Conservation (phyloP, 31 red algal species). For the Asparagopsis taxiformis region DNA sequence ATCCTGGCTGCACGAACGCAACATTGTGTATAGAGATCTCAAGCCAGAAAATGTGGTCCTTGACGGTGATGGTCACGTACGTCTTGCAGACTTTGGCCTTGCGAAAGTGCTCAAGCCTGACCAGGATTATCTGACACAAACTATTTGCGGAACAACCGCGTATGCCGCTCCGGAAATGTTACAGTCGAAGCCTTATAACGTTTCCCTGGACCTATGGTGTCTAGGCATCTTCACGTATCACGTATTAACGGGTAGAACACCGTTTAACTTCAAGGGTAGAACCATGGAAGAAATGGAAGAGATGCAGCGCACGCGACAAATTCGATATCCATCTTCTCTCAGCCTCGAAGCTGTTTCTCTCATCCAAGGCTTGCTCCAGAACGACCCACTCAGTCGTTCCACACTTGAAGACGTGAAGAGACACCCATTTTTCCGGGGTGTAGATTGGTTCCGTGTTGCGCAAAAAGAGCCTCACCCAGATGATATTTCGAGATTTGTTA, state of each 20-base stretch:
- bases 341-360: conserved; percentile 72
- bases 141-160: conserved; percentile 75
- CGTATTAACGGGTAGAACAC: conserved; percentile 59
- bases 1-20: conserved; percentile 62
- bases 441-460: conserved; percentile 69
- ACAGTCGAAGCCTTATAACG: conserved; percentile 46
- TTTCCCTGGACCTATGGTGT: conserved; percentile 65
- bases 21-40: conserved; percentile 85
- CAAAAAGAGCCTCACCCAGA: conserved; percentile 42
- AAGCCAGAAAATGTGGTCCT: conserved; percentile 96
- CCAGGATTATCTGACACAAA: conserved; percentile 64
- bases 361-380: conserved; percentile 71
- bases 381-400: conserved; percentile 52
- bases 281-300: conserved; percentile 69
- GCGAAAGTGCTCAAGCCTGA: conserved; percentile 66
- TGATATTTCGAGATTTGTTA: conserved; percentile 36
- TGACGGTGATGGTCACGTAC: conserved; percentile 85
- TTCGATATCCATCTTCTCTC: conserved; percentile 60
- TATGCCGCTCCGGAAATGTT: conserved; percentile 83
- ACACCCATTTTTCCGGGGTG: conserved; percentile 85
- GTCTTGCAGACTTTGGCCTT: conserved; percentile 92
- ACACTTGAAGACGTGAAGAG: conserved; percentile 73
- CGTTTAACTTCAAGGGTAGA: conserved; percentile 66
- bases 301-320: conserved; percentile 39
- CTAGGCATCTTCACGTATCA: conserved; percentile 70